Evolutionary conservation across 2,329 filamentous ascomycete genomes (phyloP).

Genomic region (Cladosporium oxysporum): DNA sequence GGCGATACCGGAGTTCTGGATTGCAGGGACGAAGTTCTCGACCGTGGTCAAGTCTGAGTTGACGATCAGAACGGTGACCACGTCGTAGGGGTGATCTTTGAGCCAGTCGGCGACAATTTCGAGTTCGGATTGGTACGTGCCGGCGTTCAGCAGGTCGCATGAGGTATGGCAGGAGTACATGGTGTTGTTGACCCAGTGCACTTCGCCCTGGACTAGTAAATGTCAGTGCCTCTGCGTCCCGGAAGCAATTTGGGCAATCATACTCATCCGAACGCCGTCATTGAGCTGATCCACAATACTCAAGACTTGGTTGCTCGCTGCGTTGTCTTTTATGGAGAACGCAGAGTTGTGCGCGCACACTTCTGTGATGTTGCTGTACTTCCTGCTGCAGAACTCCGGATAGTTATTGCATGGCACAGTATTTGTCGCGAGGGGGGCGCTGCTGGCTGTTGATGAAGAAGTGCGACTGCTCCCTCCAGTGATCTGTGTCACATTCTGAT

Average conservation of each 20-base stretch:
- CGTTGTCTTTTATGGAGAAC: constrained; percentile 69
- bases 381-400: constrained; percentile 71
- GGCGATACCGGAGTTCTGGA: constrained; percentile 70
- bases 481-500: not conserved
- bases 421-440: constrained; percentile 56
- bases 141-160: constrained; percentile 79
- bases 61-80: constrained; percentile 81
- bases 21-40: constrained; percentile 64
- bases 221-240: not conserved
- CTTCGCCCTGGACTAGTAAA: constrained; percentile 59
- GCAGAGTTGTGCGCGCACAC: constrained; percentile 80
- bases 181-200: constrained; percentile 56
- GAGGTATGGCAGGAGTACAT: constrained; percentile 82
- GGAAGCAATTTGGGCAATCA: constrained; percentile 26
- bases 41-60: constrained; percentile 74
- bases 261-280: constrained; percentile 68
- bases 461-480: constrained; percentile 25
- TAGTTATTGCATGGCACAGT: constrained; percentile 76
- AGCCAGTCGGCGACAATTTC: constrained; percentile 72
- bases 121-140: constrained; percentile 75
- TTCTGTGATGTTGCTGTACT: constrained; percentile 79
- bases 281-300: constrained; percentile 70
- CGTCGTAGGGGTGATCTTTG: constrained; percentile 74
- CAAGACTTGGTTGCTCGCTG: constrained; percentile 73
- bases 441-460: constrained; percentile 33